Conservation (phyloP, 2,329 filamentous ascomycete species). For the Diaporthe amygdali region DNA sequence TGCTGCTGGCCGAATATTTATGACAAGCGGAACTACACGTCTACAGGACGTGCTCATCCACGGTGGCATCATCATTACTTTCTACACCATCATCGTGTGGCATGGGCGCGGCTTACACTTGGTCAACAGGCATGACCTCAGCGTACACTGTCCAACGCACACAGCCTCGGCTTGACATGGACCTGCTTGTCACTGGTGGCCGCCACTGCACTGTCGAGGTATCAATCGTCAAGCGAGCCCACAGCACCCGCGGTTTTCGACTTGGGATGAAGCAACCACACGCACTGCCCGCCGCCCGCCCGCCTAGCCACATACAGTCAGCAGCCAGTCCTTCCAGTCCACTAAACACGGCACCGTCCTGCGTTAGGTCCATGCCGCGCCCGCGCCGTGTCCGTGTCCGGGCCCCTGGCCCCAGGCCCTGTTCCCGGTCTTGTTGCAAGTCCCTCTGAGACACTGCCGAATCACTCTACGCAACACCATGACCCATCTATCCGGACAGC, state of each 20-base stretch:
- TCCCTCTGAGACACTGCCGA: constrained; percentile 14
- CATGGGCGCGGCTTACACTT: no score
- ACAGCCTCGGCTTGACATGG: not conserved
- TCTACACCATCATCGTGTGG: no score
- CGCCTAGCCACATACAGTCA: not conserved
- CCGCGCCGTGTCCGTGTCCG: not conserved
- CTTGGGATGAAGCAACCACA: constrained; percentile 4
- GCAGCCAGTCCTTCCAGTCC: not conserved
- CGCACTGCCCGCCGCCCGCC: not conserved
- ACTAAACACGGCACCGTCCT: not conserved
- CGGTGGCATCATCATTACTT: no score
- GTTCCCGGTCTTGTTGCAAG: constrained; percentile 8
- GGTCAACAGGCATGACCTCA: no score
- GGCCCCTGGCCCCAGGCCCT: not conserved
- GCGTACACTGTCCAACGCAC: no score
- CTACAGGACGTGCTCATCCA: no score
- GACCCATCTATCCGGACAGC: not conserved
- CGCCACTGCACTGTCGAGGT: not conserved
- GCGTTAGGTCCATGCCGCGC: not conserved
- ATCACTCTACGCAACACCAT: constrained; percentile 14
- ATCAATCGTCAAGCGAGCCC: not conserved
- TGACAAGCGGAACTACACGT: no score
- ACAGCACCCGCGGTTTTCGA: constrained; percentile 1
- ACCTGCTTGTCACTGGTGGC: not conserved
- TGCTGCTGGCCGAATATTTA: no score